phyloP scores from a whole-genome alignment of 257 asterid genomes.

The Solanum pennellii region DNA sequence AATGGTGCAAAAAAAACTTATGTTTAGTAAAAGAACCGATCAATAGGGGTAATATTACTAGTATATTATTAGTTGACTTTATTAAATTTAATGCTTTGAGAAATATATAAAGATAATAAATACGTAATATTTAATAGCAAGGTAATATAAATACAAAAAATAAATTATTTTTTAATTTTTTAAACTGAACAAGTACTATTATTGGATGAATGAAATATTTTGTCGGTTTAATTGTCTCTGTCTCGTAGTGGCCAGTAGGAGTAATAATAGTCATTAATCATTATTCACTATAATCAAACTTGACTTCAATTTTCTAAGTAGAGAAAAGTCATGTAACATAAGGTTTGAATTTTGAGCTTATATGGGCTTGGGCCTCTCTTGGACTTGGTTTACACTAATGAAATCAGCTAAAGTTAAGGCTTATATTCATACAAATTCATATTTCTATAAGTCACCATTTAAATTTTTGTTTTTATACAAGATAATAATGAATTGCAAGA shows the following conservation, averaged over 20 bases:
- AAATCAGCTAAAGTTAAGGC: neutral
- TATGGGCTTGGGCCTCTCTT: neutral
- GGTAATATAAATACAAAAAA: too few relatives aligned
- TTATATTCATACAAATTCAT: neutral
- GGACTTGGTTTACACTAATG: neutral
- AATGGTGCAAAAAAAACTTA: too few relatives aligned
- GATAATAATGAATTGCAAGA: neutral
- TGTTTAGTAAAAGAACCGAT: too few relatives aligned
- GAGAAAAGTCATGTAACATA: neutral
- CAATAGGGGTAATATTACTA: too few relatives aligned
- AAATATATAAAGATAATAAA: too few relatives aligned
- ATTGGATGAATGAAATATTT: neutral
- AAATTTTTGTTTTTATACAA: too few relatives aligned
- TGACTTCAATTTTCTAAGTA: neutral
- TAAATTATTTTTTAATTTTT: too few relatives aligned
- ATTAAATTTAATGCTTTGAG: too few relatives aligned
- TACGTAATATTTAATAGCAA: too few relatives aligned
- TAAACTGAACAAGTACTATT: too few relatives aligned
- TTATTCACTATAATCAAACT: neutral
- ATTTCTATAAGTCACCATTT: too few relatives aligned
- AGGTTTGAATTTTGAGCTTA: neutral
- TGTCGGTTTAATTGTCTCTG: neutral
- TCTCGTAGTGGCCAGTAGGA: neutral
- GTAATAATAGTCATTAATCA: neutral
- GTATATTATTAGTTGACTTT: too few relatives aligned